These are phyloP conservation scores for Symmetrospora coprosmae DNA, from an alignment of 768 basidiomycete genomes.

Conservation along the genomic window DNA sequence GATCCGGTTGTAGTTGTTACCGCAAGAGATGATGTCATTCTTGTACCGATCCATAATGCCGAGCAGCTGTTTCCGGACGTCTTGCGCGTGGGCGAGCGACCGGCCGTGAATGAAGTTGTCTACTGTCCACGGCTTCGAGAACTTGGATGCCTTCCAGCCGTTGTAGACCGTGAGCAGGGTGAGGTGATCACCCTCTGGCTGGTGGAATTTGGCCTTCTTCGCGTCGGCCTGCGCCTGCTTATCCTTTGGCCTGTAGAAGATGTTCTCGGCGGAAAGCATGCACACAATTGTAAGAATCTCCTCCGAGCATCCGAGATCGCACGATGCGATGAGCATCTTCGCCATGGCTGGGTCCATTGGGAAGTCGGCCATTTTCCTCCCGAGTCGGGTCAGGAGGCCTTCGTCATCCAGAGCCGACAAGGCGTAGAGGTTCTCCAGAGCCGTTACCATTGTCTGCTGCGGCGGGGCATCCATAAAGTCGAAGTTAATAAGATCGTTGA, in stretches of 20 bases:
- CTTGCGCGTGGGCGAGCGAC: slow-evolving; percentile 91
- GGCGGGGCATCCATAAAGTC: slow-evolving; percentile 99
- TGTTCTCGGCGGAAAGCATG: slow-evolving; percentile 81
- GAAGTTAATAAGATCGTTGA: slow-evolving; percentile 92
- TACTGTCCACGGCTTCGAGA: slow-evolving; percentile 76
- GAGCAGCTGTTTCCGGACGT: slow-evolving; percentile 89
- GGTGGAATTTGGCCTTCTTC: slow-evolving; percentile 99
- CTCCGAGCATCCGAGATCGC: slow-evolving; percentile 93
- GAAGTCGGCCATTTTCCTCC: slow-evolving; percentile 98
- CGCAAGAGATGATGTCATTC: slow-evolving; percentile 86
- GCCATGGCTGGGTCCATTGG: slow-evolving; percentile 92
- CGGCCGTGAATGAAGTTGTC: slow-evolving; percentile 98
- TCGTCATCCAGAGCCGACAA: slow-evolving; percentile 93
- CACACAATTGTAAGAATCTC: slow-evolving; percentile 94
- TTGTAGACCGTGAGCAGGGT: slow-evolving; percentile 91
- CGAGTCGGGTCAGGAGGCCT: slow-evolving; percentile 80
- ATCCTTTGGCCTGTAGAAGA: slow-evolving; percentile 98
- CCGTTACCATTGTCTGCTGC: slow-evolving; percentile 89
- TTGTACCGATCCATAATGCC: slow-evolving; percentile 99
- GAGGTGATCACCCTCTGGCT: slow-evolving; percentile 92
- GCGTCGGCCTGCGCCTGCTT: slow-evolving; percentile 98
- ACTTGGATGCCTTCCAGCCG: slow-evolving; percentile 91
- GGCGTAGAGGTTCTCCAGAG: slow-evolving; percentile 83
- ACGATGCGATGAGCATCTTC: slow-evolving; percentile 96
- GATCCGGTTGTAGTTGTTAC: slow-evolving; percentile 73